Evolutionary conservation across 2,329 filamentous ascomycete species (phyloP).

Genomic region (Geosmithia flava): DNA sequence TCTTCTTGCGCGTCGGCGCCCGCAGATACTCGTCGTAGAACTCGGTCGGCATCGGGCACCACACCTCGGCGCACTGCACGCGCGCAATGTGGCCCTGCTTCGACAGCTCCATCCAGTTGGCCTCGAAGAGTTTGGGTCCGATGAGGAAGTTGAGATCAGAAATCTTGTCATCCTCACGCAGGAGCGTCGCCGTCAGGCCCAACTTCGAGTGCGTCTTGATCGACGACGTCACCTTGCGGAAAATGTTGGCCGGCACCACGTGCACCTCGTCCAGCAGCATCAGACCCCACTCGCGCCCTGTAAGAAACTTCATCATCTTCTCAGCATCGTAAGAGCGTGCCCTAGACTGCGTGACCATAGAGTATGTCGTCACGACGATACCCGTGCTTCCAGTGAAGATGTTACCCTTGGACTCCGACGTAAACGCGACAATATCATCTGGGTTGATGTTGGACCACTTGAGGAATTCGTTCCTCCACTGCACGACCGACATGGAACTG

Average conservation of each 20-base stretch:
- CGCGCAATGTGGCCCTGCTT: slow-evolving; percentile 94
- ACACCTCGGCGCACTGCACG: slow-evolving; percentile 96
- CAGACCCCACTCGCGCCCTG: slow-evolving; percentile 83
- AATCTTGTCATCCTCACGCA: slow-evolving; percentile 97
- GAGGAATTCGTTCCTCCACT: slow-evolving; percentile 92
- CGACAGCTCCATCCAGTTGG: slow-evolving; percentile 98
- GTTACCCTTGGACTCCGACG: slow-evolving; percentile 74
- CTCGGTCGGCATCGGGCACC: slow-evolving; percentile 98
- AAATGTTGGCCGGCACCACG: slow-evolving; percentile 93
- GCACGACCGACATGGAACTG: slow-evolving; percentile 93
- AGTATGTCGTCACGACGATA: slow-evolving; percentile 95
- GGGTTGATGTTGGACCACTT: slow-evolving; percentile 97
- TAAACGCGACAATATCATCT: slow-evolving; percentile 88
- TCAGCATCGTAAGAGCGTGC: slow-evolving; percentile 84
- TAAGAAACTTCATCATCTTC: slow-evolving; percentile 96
- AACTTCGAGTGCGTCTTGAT: slow-evolving; percentile 95
- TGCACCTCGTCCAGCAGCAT: slow-evolving; percentile 98
- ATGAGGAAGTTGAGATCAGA: slow-evolving; percentile 95
- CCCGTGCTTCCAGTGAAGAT: slow-evolving; percentile 80
- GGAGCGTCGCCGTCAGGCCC: slow-evolving; percentile 81
- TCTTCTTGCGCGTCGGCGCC: slow-evolving; percentile 39
- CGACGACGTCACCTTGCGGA: slow-evolving; percentile 81
- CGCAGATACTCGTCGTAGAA: slow-evolving; percentile 92
- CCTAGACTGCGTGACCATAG: slow-evolving; percentile 91
- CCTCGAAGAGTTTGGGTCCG: slow-evolving; percentile 93